Evolutionary conservation across 495 filamentous ascomycete species (phyloP).

Genomic region (Pseudoneurospora amorphoporcata): DNA sequence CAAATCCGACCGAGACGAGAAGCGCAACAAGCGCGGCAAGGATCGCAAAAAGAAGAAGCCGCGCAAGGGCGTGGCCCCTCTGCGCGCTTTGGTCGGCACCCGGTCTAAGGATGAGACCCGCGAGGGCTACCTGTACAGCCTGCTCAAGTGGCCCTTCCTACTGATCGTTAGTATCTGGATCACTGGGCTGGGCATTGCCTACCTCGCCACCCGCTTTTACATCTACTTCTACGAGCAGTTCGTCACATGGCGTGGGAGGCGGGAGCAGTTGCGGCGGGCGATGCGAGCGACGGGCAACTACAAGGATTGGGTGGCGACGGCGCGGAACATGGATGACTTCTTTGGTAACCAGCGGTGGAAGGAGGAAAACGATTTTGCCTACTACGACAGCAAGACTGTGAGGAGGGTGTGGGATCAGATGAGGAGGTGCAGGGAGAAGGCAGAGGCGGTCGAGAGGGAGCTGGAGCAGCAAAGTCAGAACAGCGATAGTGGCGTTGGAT

Average conservation of each 20-base stretch:
- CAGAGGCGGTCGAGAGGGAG: constrained; percentile 42
- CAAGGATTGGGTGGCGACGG: constrained; percentile 67
- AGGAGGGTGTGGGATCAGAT: constrained; percentile 65
- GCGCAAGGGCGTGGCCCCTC: constrained; percentile 24
- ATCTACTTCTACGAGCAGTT: constrained; percentile 80
- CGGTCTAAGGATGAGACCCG: constrained; percentile 82
- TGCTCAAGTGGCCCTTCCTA: constrained; percentile 89
- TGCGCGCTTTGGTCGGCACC: constrained; percentile 19
- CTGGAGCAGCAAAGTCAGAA: constrained; percentile 13
- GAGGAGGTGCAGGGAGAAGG: constrained; percentile 43
- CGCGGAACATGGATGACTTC: constrained; percentile 68
- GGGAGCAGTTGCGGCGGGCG: constrained; percentile 56
- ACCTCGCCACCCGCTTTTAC: constrained; percentile 75
- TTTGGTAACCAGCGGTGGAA: constrained; percentile 84
- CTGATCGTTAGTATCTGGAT: constrained; percentile 73
- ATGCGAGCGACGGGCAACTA: constrained; percentile 65
- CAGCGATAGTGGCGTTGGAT: not conserved
- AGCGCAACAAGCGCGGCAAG: constrained; percentile 2
- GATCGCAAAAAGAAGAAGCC: constrained; percentile 19
- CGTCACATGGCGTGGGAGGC: constrained; percentile 60
- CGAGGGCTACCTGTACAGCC: constrained; percentile 78
- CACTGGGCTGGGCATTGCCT: constrained; percentile 51
- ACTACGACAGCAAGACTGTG: constrained; percentile 83
- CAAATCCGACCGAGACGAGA: constrained; percentile 13
- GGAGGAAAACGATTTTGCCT: constrained; percentile 77